Percentiles rank a stretch among this genome's conserved stretches.
Conservation (phyloP, 768 basidiomycete species). For the Lactarius akahatsu region DNA sequence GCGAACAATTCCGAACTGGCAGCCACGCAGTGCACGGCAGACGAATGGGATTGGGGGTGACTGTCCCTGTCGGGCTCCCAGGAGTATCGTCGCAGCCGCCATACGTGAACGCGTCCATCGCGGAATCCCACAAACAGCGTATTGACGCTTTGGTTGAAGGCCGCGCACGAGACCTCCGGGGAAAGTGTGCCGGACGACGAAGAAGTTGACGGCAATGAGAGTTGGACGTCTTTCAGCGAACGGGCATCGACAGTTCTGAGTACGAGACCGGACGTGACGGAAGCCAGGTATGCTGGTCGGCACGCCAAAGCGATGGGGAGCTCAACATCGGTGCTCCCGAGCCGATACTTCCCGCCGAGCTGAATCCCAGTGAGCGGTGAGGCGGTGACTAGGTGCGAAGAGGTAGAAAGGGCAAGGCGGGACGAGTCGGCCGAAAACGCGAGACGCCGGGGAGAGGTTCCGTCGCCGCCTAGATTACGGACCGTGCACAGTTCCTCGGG, state of each 20-base stretch:
- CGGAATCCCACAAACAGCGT: constrained; percentile 15
- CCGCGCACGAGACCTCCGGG: constrained; percentile 9
- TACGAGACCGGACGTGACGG: constrained; percentile 18
- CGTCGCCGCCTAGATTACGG: constrained; percentile 14
- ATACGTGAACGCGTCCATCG: constrained; percentile 20
- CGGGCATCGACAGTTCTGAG: constrained; percentile 15
- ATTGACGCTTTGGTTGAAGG: constrained; percentile 12
- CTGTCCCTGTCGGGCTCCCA: constrained; percentile 18
- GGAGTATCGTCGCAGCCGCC: constrained; percentile 6
- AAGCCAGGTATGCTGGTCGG: constrained; percentile 2
- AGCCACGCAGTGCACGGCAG: constrained; percentile 15
- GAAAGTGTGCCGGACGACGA: neutral
- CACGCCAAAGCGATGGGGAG: constrained; percentile 21
- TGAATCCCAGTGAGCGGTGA: constrained; percentile 17
- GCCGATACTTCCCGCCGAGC: constrained; percentile 17
- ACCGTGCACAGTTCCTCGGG: constrained; percentile 24
- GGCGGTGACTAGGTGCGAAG: constrained; percentile 16
- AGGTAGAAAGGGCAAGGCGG: constrained; percentile 8
- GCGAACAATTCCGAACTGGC: constrained; percentile 12
- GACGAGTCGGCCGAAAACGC: constrained; percentile 18
- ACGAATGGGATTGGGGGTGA: constrained; percentile 13
- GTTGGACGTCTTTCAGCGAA: constrained; percentile 16
- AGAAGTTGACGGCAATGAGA: constrained; percentile 5
- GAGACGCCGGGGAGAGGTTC: constrained; percentile 10
- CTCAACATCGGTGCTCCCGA: neutral